Conservation (phyloP, 2,329 filamentous ascomycete species). For the Emmonsiellopsis sp. region DNA sequence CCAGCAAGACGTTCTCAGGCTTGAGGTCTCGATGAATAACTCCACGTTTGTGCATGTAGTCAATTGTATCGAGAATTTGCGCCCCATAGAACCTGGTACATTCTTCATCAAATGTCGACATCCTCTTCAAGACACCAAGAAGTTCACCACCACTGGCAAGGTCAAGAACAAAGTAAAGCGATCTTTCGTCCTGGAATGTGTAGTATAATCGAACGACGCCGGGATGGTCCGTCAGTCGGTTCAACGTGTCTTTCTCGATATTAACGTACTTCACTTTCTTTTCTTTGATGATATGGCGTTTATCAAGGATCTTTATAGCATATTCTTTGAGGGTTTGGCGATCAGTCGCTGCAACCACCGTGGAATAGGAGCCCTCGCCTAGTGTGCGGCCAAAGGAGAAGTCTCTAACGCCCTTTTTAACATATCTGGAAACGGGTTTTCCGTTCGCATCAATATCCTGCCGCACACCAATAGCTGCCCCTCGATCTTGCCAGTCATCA, state of each 20-base stretch:
- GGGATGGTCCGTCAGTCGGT: conserved; percentile 89
- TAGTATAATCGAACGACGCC: conserved; percentile 96
- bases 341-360: conserved; percentile 85
- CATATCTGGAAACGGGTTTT: conserved; percentile 67
- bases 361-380: conserved; percentile 96
- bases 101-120: conserved; percentile 88
- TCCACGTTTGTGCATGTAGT: conserved; percentile 94
- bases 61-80: conserved; percentile 90
- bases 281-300: conserved; percentile 98
- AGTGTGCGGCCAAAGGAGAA: conserved; percentile 87
- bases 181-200: conserved; percentile 95
- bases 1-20: conserved; percentile 90
- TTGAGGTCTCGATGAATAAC: conserved; percentile 96
- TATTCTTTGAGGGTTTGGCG: conserved; percentile 92
- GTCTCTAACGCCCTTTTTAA: conserved; percentile 96
- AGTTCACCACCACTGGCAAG: conserved; percentile 87
- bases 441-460: conserved; percentile 81
- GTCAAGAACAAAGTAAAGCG: conserved; percentile 93
- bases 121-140: conserved; percentile 85
- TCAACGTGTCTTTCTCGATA: conserved; percentile 97
- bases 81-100: conserved; percentile 91
- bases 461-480: conserved; percentile 74
- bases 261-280: conserved; percentile 99
- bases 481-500: conserved; percentile 93
- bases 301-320: conserved; percentile 95